Percentiles rank a stretch among this genome's conserved stretches.
phyloP scores from a whole-genome alignment of 805 yeast genomes.

The Naumovozyma baii region DNA sequence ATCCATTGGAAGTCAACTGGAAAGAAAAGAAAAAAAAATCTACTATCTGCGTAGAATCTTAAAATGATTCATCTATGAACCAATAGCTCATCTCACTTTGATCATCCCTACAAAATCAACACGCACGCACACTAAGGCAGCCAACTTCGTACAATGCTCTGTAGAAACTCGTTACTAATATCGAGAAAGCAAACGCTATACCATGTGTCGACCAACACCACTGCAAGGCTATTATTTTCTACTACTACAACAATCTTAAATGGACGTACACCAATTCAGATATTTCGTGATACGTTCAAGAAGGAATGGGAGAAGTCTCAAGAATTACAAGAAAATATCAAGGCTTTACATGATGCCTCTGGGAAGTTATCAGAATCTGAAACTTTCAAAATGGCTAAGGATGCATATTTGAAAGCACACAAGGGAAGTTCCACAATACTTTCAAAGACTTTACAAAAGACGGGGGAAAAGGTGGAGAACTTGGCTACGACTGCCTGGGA shows the following conservation, averaged over 20 bases:
- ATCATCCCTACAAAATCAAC: too few species aligned
- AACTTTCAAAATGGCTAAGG: constrained; percentile 85
- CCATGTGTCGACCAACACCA: background rate
- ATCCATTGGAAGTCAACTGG: too few species aligned
- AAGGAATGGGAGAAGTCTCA: constrained; percentile 83
- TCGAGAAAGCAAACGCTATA: background rate
- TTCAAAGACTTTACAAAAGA: constrained; percentile 67
- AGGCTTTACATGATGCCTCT: constrained; percentile 91
- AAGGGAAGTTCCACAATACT: constrained; percentile 52
- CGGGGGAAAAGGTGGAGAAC: constrained; percentile 89
- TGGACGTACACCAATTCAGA: constrained; percentile 62
- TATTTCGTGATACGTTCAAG: constrained; percentile 85
- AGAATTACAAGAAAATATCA: constrained; percentile 86
- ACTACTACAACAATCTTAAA: background rate
- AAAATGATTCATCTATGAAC: too few species aligned
- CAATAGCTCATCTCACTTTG: too few species aligned
- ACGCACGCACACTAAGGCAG: too few species aligned
- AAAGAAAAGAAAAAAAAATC: too few species aligned
- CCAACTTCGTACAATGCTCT: too few species aligned
- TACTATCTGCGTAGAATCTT: too few species aligned
- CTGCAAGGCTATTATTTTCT: background rate
- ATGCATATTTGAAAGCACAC: constrained; percentile 82
- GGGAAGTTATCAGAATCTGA: constrained; percentile 90
- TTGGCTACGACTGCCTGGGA: constrained; percentile 94
- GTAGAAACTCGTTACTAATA: background rate